Evolutionary conservation across 352 stramenopile genomes (phyloP), one percentile per base, ranked within the genome.

Genomic region (Pythium brassicae): DNA sequence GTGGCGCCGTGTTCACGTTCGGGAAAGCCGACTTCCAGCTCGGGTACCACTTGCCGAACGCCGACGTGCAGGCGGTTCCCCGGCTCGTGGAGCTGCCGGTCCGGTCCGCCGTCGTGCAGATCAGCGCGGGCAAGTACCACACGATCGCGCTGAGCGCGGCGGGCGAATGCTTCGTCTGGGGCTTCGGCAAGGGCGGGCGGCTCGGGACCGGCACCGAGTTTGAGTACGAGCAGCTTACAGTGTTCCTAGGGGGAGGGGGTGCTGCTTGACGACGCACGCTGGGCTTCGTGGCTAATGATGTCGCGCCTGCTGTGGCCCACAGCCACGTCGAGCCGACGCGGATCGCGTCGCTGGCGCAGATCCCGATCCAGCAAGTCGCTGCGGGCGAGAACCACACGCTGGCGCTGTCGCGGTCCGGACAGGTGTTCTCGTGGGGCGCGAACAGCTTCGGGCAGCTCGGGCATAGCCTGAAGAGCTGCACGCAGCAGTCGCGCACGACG

Each of bases 1-100:
- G 66, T 9, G 83, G 80, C 0, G 50, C 39, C 6, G 76, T 94
- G 19, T 94, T 89, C 63, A 94, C 81, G 10, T 94, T 92, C 45
- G 83, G 83, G 54, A 94, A 92, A 69, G 74, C 78, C 40, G 83
- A 94, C 53, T 94, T 90, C 42, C 83, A 93, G 80, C 68, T 94
- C 22, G 83, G 83, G 3, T 94, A 94, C 58, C 82, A 92, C 51
- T 70, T 94, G 49, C 83, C 81, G 26, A 86, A 91, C 65, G 83
- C 78, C 23, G 81, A 91, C 35, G 72, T 92, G 44, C 83, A 92
- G 49, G 70, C 72, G 5, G 81, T 75, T 10, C 81, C 83, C 2
- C 69, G 81, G 3, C 76, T 78, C 14, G 83, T 94, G 26, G 74
- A 81, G 55, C 63, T 92, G 14, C 73, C 76, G 8, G 61, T 71